Base-by-base conservation (phyloP, 805 yeast species). In the Yamadazyma kitorensis region DNA sequence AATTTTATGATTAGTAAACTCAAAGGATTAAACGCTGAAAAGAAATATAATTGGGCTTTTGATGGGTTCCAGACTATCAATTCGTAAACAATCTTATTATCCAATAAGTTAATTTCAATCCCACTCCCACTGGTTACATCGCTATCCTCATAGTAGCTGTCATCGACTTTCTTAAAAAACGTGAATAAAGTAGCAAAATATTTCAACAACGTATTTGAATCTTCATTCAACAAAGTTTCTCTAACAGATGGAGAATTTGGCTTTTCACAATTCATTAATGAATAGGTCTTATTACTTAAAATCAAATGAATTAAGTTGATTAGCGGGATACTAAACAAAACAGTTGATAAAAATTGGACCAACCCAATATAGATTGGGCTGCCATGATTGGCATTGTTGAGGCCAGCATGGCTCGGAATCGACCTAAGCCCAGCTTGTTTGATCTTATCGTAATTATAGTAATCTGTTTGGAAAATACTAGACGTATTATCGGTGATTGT, bases 31-130 rank as follows among this genome's bases (percentile, higher is more conserved):
- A 78, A 78, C 1, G 74, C 55, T 2, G 75, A 62, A 18, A 74
- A 66, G 2, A 82, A 45, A 30, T 64, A 57, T 5, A 82, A 60
- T 20, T 68, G 68, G 51, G 81, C 79, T 42, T 65, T 65, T 0
- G 82, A 70, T 0, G 91, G 91, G 27, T 67, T 64, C 94, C 94
- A 84, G 31, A 82, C 72, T 13, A 58, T 60, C 26, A 84, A 52
- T 37, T 75, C 72, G 76, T 82, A 82, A 21, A 70, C 68, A 14
- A 60, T 59, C 18, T 62, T 59, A 15, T 33, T 31, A 11, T 39
- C 39, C 15, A 44, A 31, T 13, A 48, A 43, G 27, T 44, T 46
- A 16, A 44, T 36, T 22, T 49, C 49, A 29, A 12, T 27, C 10
- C 28, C 28, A 7, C 8, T 7, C 8, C n/a, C 27, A 13, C n/a